These are phyloP conservation scores for Lasiosphaeria ovina DNA, from an alignment of 495 filamentous ascomycete species.

Conservation along the genomic window DNA sequence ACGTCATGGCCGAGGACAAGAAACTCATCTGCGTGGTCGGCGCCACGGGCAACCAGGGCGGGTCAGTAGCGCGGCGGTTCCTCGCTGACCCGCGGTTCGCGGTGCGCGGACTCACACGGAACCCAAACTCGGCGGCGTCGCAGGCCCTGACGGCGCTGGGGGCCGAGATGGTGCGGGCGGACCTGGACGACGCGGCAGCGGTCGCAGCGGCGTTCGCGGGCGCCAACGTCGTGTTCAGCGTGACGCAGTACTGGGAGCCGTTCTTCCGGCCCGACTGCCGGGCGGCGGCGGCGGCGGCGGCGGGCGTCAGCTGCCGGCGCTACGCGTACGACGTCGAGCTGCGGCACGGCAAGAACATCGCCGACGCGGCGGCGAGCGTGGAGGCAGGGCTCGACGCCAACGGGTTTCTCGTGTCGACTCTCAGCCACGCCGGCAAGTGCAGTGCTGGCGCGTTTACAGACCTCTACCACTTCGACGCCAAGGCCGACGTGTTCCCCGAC, in stretches of 20 bases:
- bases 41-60: slow-evolving; percentile 46
- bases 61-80: slow-evolving; percentile 41
- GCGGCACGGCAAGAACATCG: slow-evolving; percentile 52
- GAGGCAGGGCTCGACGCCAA: slow-evolving; percentile 45
- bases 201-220: slow-evolving; percentile 43
- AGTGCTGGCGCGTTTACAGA: slow-evolving; percentile 37
- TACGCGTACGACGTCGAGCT: slow-evolving; percentile 50
- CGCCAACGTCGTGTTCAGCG: slow-evolving; percentile 49
- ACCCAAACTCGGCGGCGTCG: slow-evolving; percentile 38
- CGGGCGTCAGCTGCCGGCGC: slow-evolving; percentile 34
- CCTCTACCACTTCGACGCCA: slow-evolving; percentile 44
- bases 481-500: slow-evolving; percentile 41
- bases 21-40: slow-evolving; percentile 43
- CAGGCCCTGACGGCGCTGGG: slow-evolving; percentile 39
- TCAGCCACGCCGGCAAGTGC: slow-evolving; percentile 38
- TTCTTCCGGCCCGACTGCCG: slow-evolving; percentile 36
- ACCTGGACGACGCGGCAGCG: slow-evolving; percentile 40
- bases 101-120: slow-evolving; percentile 50
- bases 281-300: slow-evolving; percentile 19
- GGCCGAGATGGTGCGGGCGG: slow-evolving; percentile 42
- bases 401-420: slow-evolving; percentile 44
- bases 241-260: slow-evolving; percentile 53
- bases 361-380: slow-evolving; percentile 48
- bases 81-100: slow-evolving; percentile 31
- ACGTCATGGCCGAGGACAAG: slow-evolving; percentile 5